Evolutionary conservation across 164 flowering plant genomes (phyloP).

Genomic region (Vitis vinifera): DNA sequence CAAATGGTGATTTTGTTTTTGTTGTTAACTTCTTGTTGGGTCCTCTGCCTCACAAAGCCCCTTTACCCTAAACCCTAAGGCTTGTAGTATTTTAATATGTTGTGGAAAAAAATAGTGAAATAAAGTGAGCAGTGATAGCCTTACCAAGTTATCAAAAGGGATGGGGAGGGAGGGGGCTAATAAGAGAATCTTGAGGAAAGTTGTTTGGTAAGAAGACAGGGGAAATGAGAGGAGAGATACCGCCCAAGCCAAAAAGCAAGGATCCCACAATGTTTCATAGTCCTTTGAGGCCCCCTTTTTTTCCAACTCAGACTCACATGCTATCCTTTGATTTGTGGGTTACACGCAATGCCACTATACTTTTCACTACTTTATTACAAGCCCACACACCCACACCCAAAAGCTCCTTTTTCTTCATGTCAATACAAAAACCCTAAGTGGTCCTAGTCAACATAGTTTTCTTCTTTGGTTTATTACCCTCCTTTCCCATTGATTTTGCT

Average conservation of each 20-base stretch:
- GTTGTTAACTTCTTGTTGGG: too few relatives aligned
- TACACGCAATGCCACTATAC: conserved; percentile 36
- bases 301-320: conserved; percentile 42
- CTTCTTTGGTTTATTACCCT: background rate
- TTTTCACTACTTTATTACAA: conserved; percentile 2
- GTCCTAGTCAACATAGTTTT: conserved; percentile 1
- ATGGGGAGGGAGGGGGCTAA: background rate
- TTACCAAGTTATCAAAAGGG: conserved; percentile 27
- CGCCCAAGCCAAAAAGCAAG: background rate
- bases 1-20: too few relatives aligned
- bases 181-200: background rate
- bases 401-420: conserved; percentile 4
- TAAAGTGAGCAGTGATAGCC: conserved; percentile 19
- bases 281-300: conserved; percentile 5
- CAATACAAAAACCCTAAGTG: background rate
- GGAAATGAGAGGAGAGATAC: too few relatives aligned
- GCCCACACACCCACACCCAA: background rate
- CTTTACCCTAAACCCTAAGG: background rate
- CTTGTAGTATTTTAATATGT: background rate
- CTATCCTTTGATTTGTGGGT: conserved; percentile 25
- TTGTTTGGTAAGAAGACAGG: background rate
- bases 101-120: conserved; percentile 4
- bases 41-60: too few relatives aligned
- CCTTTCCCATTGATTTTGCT: too few relatives aligned
- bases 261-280: background rate